A percentile compares a stretch with the other conserved stretches of the same genome.
These are phyloP conservation scores for Raffaelea ambrosiae DNA, from an alignment of 2,329 filamentous ascomycete genomes.

Conservation along the genomic window DNA sequence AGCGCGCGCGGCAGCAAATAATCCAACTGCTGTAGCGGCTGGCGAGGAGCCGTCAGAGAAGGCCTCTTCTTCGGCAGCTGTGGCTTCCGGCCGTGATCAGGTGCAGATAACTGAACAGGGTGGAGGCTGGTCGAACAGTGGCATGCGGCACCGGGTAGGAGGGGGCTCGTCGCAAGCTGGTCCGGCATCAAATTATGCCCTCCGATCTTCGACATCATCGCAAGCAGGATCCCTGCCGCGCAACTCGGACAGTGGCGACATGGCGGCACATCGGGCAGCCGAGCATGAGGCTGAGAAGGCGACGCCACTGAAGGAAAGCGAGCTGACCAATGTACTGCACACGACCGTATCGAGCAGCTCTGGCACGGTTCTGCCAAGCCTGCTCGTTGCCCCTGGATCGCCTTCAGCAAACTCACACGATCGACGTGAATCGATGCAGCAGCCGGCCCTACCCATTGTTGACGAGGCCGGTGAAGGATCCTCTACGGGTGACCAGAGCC, in stretches of 20 bases:
- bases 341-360: background rate
- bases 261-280: constrained; percentile 31
- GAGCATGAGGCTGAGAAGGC: constrained; percentile 25
- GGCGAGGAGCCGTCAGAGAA: constrained; percentile 30
- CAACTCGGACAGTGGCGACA: constrained; percentile 4
- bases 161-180: background rate
- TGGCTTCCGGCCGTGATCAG: constrained; percentile 20
- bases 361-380: constrained; percentile 1
- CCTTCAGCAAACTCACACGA: constrained; percentile 11
- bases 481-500: constrained; percentile 54
- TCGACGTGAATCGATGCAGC: constrained; percentile 45
- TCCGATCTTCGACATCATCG: background rate
- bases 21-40: background rate
- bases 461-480: constrained; percentile 78
- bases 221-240: background rate
- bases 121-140: constrained; percentile 26
- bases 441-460: constrained; percentile 64
- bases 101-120: constrained; percentile 24
- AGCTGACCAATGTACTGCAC: background rate
- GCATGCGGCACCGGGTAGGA: constrained; percentile 18
- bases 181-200: background rate
- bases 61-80: constrained; percentile 46
- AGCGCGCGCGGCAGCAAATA: background rate
- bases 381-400: background rate
- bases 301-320: background rate